Conservation (phyloP, 176 grass and related monocot genomes). For the Neostapfia colusana region DNA sequence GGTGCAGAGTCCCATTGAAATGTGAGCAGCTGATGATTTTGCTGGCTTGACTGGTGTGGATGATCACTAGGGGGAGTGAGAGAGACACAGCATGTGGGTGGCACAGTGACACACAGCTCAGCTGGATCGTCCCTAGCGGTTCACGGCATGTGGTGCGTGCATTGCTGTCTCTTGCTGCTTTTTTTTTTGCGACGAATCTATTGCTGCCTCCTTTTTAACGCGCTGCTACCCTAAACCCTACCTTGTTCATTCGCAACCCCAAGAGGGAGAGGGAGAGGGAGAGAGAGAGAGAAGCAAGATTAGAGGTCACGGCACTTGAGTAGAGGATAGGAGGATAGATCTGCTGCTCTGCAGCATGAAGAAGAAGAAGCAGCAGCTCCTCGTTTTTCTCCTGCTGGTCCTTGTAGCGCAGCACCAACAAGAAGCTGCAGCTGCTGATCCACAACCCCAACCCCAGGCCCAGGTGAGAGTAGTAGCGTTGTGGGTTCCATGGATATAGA, state of each 20-base stretch:
- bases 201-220: too few relatives aligned
- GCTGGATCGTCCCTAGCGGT: not conserved
- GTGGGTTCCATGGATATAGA: not conserved
- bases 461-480: not conserved
- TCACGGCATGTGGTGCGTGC: too few relatives aligned
- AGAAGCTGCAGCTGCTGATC: not conserved
- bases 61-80: not conserved
- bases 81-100: not conserved
- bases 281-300: not conserved
- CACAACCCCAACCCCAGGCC: too few relatives aligned
- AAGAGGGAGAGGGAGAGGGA: not conserved
- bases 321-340: too few relatives aligned
- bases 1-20: too few relatives aligned
- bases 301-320: too few relatives aligned
- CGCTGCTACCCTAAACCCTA: too few relatives aligned
- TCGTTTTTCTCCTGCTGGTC: not conserved
- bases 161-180: too few relatives aligned
- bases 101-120: not conserved
- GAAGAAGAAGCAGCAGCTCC: not conserved
- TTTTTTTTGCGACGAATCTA: too few relatives aligned
- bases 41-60: not conserved
- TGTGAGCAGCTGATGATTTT: too few relatives aligned
- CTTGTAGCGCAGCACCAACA: not conserved
- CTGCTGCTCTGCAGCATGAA: not conserved
- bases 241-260: too few relatives aligned